Percentiles rank a stretch among this genome's conserved stretches.
These are phyloP conservation scores for Lasiosphaeria hispida DNA, from an alignment of 495 filamentous ascomycete species.

Conservation along the genomic window DNA sequence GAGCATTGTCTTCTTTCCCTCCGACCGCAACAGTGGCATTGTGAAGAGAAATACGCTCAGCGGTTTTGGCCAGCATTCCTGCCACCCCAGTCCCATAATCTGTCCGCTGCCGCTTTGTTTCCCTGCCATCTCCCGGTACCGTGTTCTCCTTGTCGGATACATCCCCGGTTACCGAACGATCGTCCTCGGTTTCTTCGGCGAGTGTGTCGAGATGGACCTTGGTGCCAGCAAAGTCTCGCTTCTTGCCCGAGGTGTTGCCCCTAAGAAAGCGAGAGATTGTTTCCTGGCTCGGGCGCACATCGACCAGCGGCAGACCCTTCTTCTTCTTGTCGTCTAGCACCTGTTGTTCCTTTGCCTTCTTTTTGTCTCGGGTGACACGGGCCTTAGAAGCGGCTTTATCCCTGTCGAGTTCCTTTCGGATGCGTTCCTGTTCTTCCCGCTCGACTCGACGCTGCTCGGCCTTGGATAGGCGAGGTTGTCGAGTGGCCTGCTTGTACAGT, in stretches of 20 bases:
- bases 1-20: no score
- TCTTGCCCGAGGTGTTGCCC: conserved; percentile 27
- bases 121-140: neutral
- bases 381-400: conserved; percentile 39
- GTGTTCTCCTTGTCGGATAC: neutral
- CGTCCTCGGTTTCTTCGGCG: conserved; percentile 14
- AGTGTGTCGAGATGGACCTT: conserved; percentile 4
- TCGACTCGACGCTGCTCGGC: conserved; percentile 42
- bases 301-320: conserved; percentile 40
- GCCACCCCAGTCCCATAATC: no score
- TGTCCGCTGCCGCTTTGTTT: neutral
- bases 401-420: conserved; percentile 44
- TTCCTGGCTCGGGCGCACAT: conserved; percentile 42
- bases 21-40: no score
- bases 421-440: conserved; percentile 44
- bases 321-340: conserved; percentile 37
- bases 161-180: conserved; percentile 9
- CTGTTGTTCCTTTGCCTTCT: conserved; percentile 39
- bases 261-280: conserved; percentile 44
- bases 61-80: no score
- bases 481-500: conserved; percentile 32
- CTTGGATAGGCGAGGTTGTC: conserved; percentile 36
- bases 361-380: conserved; percentile 39
- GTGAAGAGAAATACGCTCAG: no score
- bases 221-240: conserved; percentile 16